A percentile compares a stretch with the other conserved stretches of the same genome.
Evolutionary conservation across 352 stramenopile species (phyloP).

Genomic region (Phytopythium cucurbitacearum): DNA sequence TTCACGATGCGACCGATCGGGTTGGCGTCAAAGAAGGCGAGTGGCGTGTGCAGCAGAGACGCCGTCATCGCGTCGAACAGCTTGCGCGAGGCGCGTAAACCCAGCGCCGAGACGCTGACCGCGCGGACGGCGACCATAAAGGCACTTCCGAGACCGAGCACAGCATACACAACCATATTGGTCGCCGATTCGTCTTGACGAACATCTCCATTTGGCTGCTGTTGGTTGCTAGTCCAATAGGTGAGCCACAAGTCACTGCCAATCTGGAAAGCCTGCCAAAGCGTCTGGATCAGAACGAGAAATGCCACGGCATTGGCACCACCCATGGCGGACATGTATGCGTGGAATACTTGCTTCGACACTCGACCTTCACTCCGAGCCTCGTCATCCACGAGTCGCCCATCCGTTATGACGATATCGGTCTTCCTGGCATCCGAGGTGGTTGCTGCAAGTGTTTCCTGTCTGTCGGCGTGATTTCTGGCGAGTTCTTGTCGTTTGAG

Average conservation of each 20-base stretch:
- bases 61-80: slow-evolving; percentile 74
- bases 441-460: background rate
- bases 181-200: slow-evolving; percentile 72
- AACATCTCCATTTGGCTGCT: slow-evolving; percentile 5
- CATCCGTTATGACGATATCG: background rate
- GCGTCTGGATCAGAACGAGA: slow-evolving; percentile 13
- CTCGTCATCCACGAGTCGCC: slow-evolving; percentile 31
- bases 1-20: slow-evolving; percentile 71
- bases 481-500: background rate
- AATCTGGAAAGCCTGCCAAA: slow-evolving; percentile 32
- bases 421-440: background rate
- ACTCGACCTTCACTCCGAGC: slow-evolving; percentile 32
- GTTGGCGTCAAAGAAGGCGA: slow-evolving; percentile 83
- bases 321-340: slow-evolving; percentile 36
- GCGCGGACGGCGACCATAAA: slow-evolving; percentile 14
- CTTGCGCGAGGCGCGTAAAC: slow-evolving; percentile 18
- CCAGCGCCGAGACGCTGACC: slow-evolving; percentile 14
- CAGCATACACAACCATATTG: slow-evolving; percentile 6
- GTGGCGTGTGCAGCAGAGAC: slow-evolving; percentile 57
- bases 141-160: slow-evolving; percentile 6
- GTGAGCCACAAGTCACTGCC: slow-evolving; percentile 28
- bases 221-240: slow-evolving; percentile 33
- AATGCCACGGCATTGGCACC: slow-evolving; percentile 11
- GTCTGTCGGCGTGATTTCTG: background rate
- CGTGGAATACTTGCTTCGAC: slow-evolving; percentile 22